phyloP scores from a whole-genome alignment of 495 filamentous ascomycete genomes.

The Pseudotulostoma volvatum region DNA sequence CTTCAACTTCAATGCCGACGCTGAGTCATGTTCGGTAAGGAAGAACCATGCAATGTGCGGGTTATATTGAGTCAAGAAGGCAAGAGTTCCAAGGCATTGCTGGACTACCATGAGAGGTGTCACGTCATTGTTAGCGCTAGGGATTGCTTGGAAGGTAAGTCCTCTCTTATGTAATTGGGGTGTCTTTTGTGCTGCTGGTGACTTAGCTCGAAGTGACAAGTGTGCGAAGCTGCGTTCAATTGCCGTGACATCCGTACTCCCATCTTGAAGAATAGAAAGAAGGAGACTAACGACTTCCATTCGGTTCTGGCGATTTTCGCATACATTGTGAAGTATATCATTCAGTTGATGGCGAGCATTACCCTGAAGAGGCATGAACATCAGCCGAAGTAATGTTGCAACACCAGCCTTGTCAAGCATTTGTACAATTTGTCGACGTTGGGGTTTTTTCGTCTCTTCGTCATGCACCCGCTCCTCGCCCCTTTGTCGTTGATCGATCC shows the following conservation, averaged over 20 bases:
- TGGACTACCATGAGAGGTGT: slow-evolving; percentile 91
- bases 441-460: slow-evolving; percentile 45
- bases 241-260: slow-evolving; percentile 77
- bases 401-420: slow-evolving; percentile 94
- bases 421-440: slow-evolving; percentile 68
- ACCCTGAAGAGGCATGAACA: slow-evolving; percentile 88
- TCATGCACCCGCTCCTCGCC: slow-evolving; percentile 20
- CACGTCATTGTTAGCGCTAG: slow-evolving; percentile 50
- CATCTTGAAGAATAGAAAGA: slow-evolving; percentile 91
- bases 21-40: slow-evolving; percentile 81
- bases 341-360: slow-evolving; percentile 66
- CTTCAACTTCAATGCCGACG: slow-evolving; percentile 55
- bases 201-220: slow-evolving; percentile 77
- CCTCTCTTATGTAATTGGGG: slow-evolving; percentile 62
- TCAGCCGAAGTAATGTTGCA: slow-evolving; percentile 81
- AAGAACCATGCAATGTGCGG: slow-evolving; percentile 81
- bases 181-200: slow-evolving; percentile 58
- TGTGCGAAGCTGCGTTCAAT: slow-evolving; percentile 92
- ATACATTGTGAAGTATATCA: slow-evolving; percentile 73
- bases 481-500: slow-evolving; percentile 29
- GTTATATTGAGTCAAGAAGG: slow-evolving; percentile 67
- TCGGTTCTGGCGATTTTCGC: slow-evolving; percentile 84
- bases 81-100: slow-evolving; percentile 73
- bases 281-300: slow-evolving; percentile 88
- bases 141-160: slow-evolving; percentile 37